Evolutionary conservation across 1,139 yeast species (phyloP).

Genomic region (Debaryomyces subglobosus): DNA sequence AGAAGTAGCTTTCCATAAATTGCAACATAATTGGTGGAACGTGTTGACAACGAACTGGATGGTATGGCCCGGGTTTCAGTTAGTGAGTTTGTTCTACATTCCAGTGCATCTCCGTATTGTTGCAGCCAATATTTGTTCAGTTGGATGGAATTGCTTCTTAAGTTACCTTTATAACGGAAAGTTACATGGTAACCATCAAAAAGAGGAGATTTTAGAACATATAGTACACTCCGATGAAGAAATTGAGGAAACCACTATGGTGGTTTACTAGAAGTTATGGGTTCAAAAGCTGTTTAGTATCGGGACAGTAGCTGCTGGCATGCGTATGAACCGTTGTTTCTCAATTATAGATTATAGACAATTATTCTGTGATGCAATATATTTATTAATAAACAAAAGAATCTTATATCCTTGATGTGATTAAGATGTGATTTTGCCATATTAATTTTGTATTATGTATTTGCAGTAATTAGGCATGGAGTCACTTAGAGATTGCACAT

Average conservation of each 20-base stretch:
- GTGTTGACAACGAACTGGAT: slow-evolving; percentile 47
- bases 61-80: slow-evolving; percentile 50
- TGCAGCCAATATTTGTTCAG: slow-evolving; percentile 43
- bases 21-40: slow-evolving; percentile 46
- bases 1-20: slow-evolving; percentile 35
- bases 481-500: not conserved
- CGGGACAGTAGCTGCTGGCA: not conserved
- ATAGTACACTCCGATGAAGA: slow-evolving; percentile 44
- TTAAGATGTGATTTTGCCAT: not conserved
- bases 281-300: not conserved
- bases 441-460: not conserved
- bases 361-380: slow-evolving; percentile 14
- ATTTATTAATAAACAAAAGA: not conserved
- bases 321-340: not conserved
- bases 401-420: not conserved
- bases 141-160: slow-evolving; percentile 51
- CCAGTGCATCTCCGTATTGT: slow-evolving; percentile 48
- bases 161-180: slow-evolving; percentile 49
- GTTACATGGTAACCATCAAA: slow-evolving; percentile 30
- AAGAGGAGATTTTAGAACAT: slow-evolving; percentile 33
- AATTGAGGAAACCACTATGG: slow-evolving; percentile 34
- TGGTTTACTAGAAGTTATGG: slow-evolving; percentile 11
- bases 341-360: not conserved
- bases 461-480: not conserved
- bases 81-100: slow-evolving; percentile 39